Base-by-base conservation (phyloP, 164 flowering plant genomes). In the Cinnamomum chago region DNA sequence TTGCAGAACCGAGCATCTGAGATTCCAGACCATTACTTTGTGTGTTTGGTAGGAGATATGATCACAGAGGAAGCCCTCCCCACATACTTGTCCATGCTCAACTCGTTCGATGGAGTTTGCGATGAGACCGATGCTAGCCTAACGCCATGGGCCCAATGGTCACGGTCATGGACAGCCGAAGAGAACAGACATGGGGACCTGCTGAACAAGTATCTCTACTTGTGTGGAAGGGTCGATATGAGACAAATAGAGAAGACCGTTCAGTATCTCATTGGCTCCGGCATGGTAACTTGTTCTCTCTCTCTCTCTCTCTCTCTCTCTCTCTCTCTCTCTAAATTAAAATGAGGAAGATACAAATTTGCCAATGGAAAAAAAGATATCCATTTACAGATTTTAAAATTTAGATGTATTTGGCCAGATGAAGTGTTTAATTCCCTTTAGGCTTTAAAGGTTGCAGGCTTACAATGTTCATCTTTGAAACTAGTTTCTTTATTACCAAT, bases 21-120 rank as follows among this genome's bases (percentile, higher is more conserved):
- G 47, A 5, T 40, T 5, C 47, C 75, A 27, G 75, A 72, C 28
- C 55, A 62, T 4, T 64, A 62, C 68, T 72, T 25, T 40, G 68
- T 72, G 18, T 72, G 75, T 27, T 64, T 72, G 67, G 69, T 72
- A 15, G 75, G 75, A 40, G 47, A 40, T 40, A 40, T 40, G 47
- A 40, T 40, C 11, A 87, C 90, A 0, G 88, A 87, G 71, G 90
- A 87, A 79, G 90, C 90, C 65, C 84, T 87, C 47, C 89, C 89
- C 2, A 85, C 89, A 27, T 86, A 87, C 70, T 87, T 85, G 73
- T 84, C 88, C 25, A 80, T 83, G 83, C 75, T 87, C 20, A 87
- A 85, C 69, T 81, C 86, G 12, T 74, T 78, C 2, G 90, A 87
- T 73, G 90, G 88, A 1, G 81, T 85, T 67, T 76, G 85, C 27